Base-by-base conservation (phyloP, 495 filamentous ascomycete species). In the Apodospora peruviana region DNA sequence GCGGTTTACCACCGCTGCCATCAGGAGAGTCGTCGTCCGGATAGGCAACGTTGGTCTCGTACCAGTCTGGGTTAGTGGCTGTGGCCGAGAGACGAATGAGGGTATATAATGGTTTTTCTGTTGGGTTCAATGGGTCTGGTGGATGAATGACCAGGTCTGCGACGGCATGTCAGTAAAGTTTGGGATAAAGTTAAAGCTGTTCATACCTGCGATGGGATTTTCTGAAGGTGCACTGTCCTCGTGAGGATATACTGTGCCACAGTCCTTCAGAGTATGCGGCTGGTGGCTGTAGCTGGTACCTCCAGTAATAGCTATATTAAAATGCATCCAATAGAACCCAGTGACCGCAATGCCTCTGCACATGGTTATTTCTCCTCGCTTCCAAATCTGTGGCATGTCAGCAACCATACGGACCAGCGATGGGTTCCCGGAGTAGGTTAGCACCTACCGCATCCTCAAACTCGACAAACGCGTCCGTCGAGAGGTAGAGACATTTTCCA, bases 121-220 rank as follows among this genome's bases (percentile, higher is more conserved):
- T 55, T 21, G 52, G 57, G 5, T 66, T 57, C 16, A 53, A 45
- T 0, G 58, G 53, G 24, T 69, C 57, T 11, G 70, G 65, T 0
- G 65, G 66, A 35, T 74, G 72, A 17, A 77, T 59, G 9, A 75
- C 48, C 4, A 76, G 58, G 20, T 72, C 73, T 76, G 10, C 8
- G 20, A 32, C 27, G 14, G 14, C 7, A 7, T 32, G 27, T 32
- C 27, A 32, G 27, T 32, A 14, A 32, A n/a, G 5, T 5, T n/a
- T 3, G 25, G 21, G 2, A 5, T 37, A 24, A 43, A 24, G n/a
- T n/a, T n/a, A n/a, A n/a, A 37, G 22, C 9, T 16, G 0, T 2
- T 41, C 62, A 18, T 61, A 73, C 72, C 72, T 4, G 62, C 58
- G 2, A 77, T 77, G 14, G 72, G 71, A 34, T 77, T 75, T 19